Conservation (phyloP, 345 rosid genomes). For the Rhodamnia argentea region DNA sequence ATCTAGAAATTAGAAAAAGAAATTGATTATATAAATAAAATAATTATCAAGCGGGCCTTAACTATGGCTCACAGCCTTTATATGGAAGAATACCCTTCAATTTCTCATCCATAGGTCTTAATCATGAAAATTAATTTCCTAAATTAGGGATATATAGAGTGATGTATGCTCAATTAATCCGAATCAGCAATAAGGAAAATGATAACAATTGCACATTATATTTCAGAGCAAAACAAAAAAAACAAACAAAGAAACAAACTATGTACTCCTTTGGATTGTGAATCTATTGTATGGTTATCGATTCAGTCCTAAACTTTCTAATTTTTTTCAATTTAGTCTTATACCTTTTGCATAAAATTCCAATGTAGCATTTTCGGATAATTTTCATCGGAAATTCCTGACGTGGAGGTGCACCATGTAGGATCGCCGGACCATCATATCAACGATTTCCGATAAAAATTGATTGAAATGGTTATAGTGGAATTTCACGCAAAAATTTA, state of each 20-base stretch:
- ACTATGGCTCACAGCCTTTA: not conserved
- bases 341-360: not conserved
- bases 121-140: not conserved
- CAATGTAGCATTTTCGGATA: accelerated
- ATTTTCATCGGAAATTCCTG: not conserved
- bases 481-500: not conserved
- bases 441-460: accelerated
- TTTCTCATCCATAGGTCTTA: not conserved
- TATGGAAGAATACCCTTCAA: not conserved
- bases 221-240: not conserved
- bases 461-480: accelerated
- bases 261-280: not conserved
- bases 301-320: too few relatives aligned
- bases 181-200: not conserved
- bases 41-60: too few relatives aligned
- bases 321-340: not conserved
- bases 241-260: too few relatives aligned
- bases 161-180: not conserved
- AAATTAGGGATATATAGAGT: not conserved
- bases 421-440: too few relatives aligned
- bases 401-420: not conserved
- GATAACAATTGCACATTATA: not conserved
- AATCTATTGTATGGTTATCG: accelerated
- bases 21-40: too few relatives aligned
- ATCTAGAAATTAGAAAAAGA: too few relatives aligned